These are phyloP conservation scores for Colletotrichum sp. DNA, from an alignment of 2,329 filamentous ascomycete genomes.

Conservation along the genomic window DNA sequence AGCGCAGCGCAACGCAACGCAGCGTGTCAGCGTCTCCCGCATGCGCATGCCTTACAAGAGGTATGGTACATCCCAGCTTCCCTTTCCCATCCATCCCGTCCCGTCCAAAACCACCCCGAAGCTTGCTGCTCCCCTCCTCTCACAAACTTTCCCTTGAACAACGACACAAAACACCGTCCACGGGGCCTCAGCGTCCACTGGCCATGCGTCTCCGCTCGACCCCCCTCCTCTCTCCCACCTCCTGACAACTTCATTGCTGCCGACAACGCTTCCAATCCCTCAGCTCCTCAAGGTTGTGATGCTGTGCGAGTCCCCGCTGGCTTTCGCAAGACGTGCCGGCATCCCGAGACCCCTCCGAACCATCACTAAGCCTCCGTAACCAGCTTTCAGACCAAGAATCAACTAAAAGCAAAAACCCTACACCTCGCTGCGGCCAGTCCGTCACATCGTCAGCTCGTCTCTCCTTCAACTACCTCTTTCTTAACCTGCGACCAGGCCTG, in stretches of 20 bases:
- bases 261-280: not conserved
- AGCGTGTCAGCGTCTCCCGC: not conserved
- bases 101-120: slow-evolving; percentile 9
- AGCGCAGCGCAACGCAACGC: not conserved
- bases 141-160: slow-evolving; percentile 8
- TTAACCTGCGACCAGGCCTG: not conserved
- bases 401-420: not conserved
- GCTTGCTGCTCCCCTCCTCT: slow-evolving; percentile 4
- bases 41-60: not conserved
- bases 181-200: slow-evolving; percentile 15
- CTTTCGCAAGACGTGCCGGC: slow-evolving; percentile 15
- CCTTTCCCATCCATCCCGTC: not conserved
- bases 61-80: not conserved
- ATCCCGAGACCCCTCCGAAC: slow-evolving; percentile 17
- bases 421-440: not conserved
- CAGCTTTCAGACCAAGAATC: not conserved
- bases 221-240: not conserved
- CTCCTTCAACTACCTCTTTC: not conserved
- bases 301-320: slow-evolving; percentile 11
- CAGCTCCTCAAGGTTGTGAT: not conserved
- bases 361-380: slow-evolving; percentile 18
- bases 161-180: slow-evolving; percentile 16
- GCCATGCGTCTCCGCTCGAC: slow-evolving; percentile 15
- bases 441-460: not conserved
- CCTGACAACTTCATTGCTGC: not conserved